Evolutionary conservation across 192 early-diverging fungal genomes (phyloP), one percentile per base, ranked within the genome.

Genomic region (Umbelopsis isabellina): DNA sequence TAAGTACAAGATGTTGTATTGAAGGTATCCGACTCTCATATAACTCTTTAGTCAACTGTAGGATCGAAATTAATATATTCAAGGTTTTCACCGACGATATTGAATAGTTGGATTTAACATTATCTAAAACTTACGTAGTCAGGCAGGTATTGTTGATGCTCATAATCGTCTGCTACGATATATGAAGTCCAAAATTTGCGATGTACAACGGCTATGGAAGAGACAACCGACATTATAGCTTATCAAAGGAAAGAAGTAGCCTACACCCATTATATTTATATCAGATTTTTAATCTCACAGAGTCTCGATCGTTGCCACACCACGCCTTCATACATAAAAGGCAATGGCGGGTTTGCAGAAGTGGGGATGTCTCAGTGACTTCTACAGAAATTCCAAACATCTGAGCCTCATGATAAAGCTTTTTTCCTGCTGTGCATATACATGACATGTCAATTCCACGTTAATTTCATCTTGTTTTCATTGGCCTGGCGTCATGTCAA

Each of bases 121-220:
- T 20, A 49, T 49, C 15, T 41, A 41, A 41, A 0, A 20, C 48
- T 49, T 21, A 49, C 48, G 6, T 49, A 49, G 15, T 49, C 48
- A 16, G 48, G 12, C 48, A 49, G 48, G 25, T 27, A 61, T 5
- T 27, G 16, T 61, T 61, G 55, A 1, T 61, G 27, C 30, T 61
- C 55, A 61, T 61, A 61, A 2, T 61, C 55, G 27, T 61, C 55
- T 27, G 30, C 30, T 2, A 30, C 25, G 18, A 61, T 61, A 16
- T 61, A 35, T 3, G 55, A 16, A 16, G 16, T 61, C 55, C 55
- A 61, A 6, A 25, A 35, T 7, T 35, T 25, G 16, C 33, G 21
- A 11, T 25, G 18, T 13, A 61, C 30, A 33, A 61, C 15, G 55
- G 55, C 55, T 15, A 61, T 35, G 30, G 55, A 61, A 18, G 55